Evolutionary conservation across 1,284 basidiomycete species (phyloP), one percentile per base, ranked within the genome.

Genomic region (Cutaneotrichosporon cutaneum): DNA sequence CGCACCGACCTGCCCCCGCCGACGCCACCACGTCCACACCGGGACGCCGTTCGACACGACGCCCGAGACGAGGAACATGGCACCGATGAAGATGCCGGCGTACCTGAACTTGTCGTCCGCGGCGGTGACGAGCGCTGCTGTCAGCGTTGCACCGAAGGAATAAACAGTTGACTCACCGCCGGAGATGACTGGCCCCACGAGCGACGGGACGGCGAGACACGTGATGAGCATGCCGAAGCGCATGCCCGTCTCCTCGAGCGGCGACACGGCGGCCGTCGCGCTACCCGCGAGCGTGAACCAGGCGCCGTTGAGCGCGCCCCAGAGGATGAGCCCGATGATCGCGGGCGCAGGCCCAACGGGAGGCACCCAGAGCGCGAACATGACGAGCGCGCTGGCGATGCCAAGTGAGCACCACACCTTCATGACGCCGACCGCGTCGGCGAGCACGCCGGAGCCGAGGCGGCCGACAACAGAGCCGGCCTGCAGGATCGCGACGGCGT

Each of bases 191-290:
- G 78, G 78, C 2, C 78, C 77, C 4, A 71, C 68, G 14, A 78
- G 67, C 18, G 68, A 56, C 1, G 74, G 70, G 8, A 78, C 50
- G 1, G 72, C 64, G 11, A 70, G 66, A 10, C 71, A 54, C 3
- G 68, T 68, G 68, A 74, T 77, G 42, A 77, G 64, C 74, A 80
- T 74, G 7, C 78, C 77, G 35, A 80, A 58, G 16, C 78, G 60
- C 65, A 75, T 72, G 1, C 78, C 78, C 50, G 72, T 71, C 60
- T 80, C 78, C 32, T 69, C 62, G 2, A 72, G 66, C 0, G 78
- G 78, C 14, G 68, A 72, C 53, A 80, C 71, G 1, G 70, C 61
- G 0, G 72, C 78, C 9, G 71, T 72, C 22, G 70, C 69, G 22
- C 73, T 70, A 3, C 71, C 70, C 2, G 76, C 68, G 13, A 77